Evolutionary conservation across 495 filamentous ascomycete genomes (phyloP), one percentile per base, ranked within the genome.

Genomic region (Penicillium dipodomyicola): DNA sequence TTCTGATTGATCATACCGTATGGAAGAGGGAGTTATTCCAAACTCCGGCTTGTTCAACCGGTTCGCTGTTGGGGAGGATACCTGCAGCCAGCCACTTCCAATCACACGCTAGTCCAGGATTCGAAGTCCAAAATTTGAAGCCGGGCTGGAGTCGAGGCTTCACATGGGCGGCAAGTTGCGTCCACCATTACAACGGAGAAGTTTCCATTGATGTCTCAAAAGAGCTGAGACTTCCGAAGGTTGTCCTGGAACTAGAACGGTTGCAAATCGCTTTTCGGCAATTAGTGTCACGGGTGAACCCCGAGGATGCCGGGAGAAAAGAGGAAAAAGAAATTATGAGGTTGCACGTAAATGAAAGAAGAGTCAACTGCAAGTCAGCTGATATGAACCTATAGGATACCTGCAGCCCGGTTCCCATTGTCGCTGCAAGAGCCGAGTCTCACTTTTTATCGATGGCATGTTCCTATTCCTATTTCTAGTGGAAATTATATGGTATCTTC

Each of bases 31-130:
- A 43, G n/a, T 17, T 30, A 5, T 9, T 32, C 5, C 27, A 30
- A 48, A 19, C 49, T 27, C 37, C 25, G 47, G n/a, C 29, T 46
- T 52, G 56, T 56, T 56, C 50, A 47, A 59, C 42, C 41, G 11
- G 56, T 57, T 65, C 56, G 60, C 45, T 48, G 48, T 19, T 48
- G 20, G 51, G 49, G 54, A 46, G 45, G 25, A 30, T 12, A 30
- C 27, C 60, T 68, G 65, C 60, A 68, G 63, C 63, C 56, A 60
- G 44, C 56, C 60, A 56, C 39, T 56, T 42, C 51, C 47, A 48
- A 68, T 68, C 65, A 68, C 63, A 45, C 61, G 58, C 63, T 64
- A 63, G 42, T 15, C 56, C 58, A 33, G 56, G 47, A 66, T 66
- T 66, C 58, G 19, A 57, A 65, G 42, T 27, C 56, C 54, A 33